Evolutionary conservation across 257 asterid species (phyloP), one percentile per base, ranked within the genome.

Genomic region (Ballota nigra): DNA sequence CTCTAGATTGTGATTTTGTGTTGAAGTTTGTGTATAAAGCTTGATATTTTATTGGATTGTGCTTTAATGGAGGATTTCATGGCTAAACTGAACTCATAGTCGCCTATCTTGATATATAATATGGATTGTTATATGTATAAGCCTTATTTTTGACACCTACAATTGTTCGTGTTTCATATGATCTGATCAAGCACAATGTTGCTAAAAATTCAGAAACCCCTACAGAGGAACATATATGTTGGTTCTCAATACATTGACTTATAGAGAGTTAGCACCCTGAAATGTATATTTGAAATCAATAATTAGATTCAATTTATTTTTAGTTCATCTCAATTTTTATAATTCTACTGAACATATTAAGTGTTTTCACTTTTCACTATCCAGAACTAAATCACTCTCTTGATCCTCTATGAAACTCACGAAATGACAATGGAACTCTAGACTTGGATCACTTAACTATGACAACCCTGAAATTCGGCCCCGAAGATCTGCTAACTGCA

Each of bases 1-100:
- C 69, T 47, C 67, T 76, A 15, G 43, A 22, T 59, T 75, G 66
- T 63, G 65, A 12, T 26, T 59, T 12, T 52, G 45, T 40, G 77
- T 40, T 57, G 47, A 66, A 70, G 62, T 70, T 58, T 82, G 80
- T 86, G 47, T 68, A 75, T 83, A 88, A 41, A 52, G 66, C 63
- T 72, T 66, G 75, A 55, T 68, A 18, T 61, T 73, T 20, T 0
- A 6, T 57, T 18, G 45, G 47, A 26, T 66, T 47, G 10, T 34
- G 45, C 52, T 40, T 23, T 13, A 22, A 31, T 61, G 64, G 56
- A 41, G 69, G 64, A 75, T 68, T 66, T 68, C 29, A 41, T 51
- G 63, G 38, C 60, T 40, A 24, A 62, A 70, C 40, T 51, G 43
- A 66, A 57, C 20, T 52, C 19, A 15, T 68, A 58, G n/a, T 33